These are phyloP conservation scores for Euphrasia confusa DNA, from an alignment of 257 asterid species.

Conservation along the genomic window DNA sequence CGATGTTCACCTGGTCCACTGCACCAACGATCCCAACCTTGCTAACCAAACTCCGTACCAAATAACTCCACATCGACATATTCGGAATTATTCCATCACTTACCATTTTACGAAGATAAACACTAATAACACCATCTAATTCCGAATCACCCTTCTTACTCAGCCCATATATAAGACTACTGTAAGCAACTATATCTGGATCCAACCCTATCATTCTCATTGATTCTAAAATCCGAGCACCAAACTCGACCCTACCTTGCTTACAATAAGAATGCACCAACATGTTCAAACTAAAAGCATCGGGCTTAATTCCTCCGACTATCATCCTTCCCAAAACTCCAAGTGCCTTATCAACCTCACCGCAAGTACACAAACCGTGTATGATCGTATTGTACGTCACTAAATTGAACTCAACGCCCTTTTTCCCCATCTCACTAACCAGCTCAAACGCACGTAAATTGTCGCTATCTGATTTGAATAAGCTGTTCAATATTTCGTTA, in stretches of 20 bases:
- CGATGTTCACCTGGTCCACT: constrained; percentile 33
- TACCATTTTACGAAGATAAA: constrained; percentile 53
- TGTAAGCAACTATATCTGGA: constrained; percentile 54
- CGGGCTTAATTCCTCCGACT: constrained; percentile 49
- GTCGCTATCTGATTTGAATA: constrained; percentile 36
- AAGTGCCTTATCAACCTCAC: constrained; percentile 42
- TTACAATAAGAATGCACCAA: constrained; percentile 51
- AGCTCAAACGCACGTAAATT: constrained; percentile 42
- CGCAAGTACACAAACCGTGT: constrained; percentile 44
- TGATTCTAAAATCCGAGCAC: constrained; percentile 37
- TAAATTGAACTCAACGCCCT: constrained; percentile 40
- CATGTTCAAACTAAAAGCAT: constrained; percentile 53
- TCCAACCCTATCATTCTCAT: constrained; percentile 41
- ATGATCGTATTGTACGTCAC: constrained; percentile 69
- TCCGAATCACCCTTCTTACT: constrained; percentile 38
- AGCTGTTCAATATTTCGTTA: constrained; percentile 61
- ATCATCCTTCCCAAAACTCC: constrained; percentile 63
- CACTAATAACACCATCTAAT: constrained; percentile 39
- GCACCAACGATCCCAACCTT: constrained; percentile 40
- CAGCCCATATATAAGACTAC: constrained; percentile 53
- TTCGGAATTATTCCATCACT: constrained; percentile 59
- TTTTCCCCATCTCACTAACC: constrained; percentile 50
- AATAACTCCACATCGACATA: constrained; percentile 55
- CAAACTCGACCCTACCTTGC: constrained; percentile 50
- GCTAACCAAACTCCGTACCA: constrained; percentile 57